Evolutionary conservation across 306 rosid genomes (phyloP), one percentile per base, ranked within the genome.

Genomic region (Biancaea sappan): DNA sequence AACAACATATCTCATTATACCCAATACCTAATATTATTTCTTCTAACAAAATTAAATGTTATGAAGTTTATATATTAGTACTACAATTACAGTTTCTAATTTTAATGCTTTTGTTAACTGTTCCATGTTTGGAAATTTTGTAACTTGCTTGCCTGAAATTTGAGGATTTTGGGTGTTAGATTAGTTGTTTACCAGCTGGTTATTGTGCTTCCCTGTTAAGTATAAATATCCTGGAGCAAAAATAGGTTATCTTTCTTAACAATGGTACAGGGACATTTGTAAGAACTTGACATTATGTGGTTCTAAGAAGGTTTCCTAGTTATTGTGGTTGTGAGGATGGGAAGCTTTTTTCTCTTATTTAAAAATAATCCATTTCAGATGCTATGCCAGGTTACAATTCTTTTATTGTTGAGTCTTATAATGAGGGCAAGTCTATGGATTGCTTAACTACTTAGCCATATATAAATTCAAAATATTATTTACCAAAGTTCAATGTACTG

Each of bases 51-150:
- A 22, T n/a, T 28, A 35, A 4, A 19, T 29, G 15, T 62, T 44
- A 32, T 67, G 62, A 56, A 41, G 43, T 25, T 24, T 53, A 58
- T 48, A 2, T 22, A 65, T 2, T 65, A 56, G 56, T 60, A 18
- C 37, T 29, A 8, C 24, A 25, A 50, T n/a, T 29, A 2, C 15
- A 13, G 11, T 24, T 40, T 37, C 18, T 13, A 24, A 41, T 52
- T 72, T 25, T 21, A 78, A 52, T 52, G 41, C 18, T 63, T 52
- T 78, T 52, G 4, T 57, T 16, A 13, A 41, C 47, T 78, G 32
- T 24, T 53, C 34, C 38, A 16, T 44, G 13, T 63, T 60, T 77
- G 76, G 43, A 32, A 60, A 40, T 5, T 61, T 12, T 21, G 11
- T 43, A 2, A 31, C 11, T 21, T 64, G 57, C 35, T 51, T 28